phyloP scores from a whole-genome alignment of 768 basidiomycete species.

The Boletus sensibilis region DNA sequence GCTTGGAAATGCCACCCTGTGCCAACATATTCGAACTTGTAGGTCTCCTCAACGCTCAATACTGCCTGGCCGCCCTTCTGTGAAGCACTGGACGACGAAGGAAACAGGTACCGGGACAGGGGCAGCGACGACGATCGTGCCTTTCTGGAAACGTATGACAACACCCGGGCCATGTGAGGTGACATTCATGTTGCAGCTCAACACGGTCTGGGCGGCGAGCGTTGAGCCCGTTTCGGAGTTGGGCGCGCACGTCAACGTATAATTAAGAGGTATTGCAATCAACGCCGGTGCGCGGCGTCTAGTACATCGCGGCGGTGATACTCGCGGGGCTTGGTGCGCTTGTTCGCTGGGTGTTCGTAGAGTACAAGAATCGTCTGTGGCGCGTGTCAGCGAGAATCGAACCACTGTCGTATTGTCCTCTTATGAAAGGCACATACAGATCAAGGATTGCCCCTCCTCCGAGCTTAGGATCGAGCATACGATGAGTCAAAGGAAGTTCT shows the following conservation, averaged over 20 bases:
- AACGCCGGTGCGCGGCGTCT: conserved; percentile 44
- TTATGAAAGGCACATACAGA: background rate
- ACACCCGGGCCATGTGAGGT: conserved; percentile 29
- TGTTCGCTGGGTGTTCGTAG: conserved; percentile 48
- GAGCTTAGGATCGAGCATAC: background rate
- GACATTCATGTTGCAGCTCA: conserved; percentile 40
- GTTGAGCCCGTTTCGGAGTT: conserved; percentile 23
- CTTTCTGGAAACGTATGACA: conserved; percentile 43
- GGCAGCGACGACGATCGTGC: conserved; percentile 40
- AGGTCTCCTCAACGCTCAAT: conserved; percentile 36
- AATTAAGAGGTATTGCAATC: conserved; percentile 45
- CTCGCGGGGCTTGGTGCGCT: conserved; percentile 40
- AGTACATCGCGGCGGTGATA: conserved; percentile 41
- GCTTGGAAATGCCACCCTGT: conserved; percentile 52
- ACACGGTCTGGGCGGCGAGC: conserved; percentile 36
- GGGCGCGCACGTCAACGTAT: conserved; percentile 40
- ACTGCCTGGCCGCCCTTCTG: conserved; percentile 32
- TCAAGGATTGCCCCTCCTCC: background rate
- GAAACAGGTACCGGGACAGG: conserved; percentile 35
- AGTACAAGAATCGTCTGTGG: conserved; percentile 45
- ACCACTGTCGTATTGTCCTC: background rate
- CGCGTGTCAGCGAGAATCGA: background rate
- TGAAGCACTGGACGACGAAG: conserved; percentile 35
- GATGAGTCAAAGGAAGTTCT: background rate
- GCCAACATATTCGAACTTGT: conserved; percentile 33